Conservation (phyloP, 202 grass and related monocot genomes). For the Schoenoplectus triqueter region DNA sequence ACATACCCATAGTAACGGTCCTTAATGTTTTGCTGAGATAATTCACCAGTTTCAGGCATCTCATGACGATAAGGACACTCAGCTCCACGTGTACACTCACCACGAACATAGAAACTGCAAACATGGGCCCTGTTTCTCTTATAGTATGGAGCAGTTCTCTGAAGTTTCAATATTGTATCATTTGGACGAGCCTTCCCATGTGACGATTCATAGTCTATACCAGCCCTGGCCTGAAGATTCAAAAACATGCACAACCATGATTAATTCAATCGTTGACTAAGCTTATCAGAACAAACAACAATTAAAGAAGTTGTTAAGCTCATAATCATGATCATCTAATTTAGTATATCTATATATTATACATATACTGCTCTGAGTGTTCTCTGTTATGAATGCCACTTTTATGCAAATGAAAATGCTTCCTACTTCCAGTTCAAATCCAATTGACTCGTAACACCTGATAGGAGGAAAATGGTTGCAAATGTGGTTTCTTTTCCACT, state of each 20-base stretch:
- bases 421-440: background rate
- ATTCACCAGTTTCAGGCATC: slow-evolving; percentile 98
- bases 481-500: background rate
- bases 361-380: background rate
- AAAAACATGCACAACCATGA: background rate
- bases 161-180: slow-evolving; percentile 96
- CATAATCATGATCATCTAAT: background rate
- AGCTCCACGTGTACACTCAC: slow-evolving; percentile 94
- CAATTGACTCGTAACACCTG: background rate
- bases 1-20: slow-evolving; percentile 98
- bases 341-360: background rate
- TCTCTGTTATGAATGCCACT: too few species aligned
- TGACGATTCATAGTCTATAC: slow-evolving; percentile 93
- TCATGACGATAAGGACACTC: slow-evolving; percentile 97
- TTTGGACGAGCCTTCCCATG: slow-evolving; percentile 83
- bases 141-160: slow-evolving; percentile 94
- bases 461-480: too few species aligned
- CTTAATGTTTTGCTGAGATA: slow-evolving; percentile 99
- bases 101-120: slow-evolving; percentile 94
- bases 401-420: background rate
- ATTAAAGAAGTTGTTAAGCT: background rate
- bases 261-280: background rate
- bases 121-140: slow-evolving; percentile 97
- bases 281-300: background rate
- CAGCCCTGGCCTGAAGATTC: slow-evolving; percentile 74